These are phyloP conservation scores for Meyerozyma carpophila DNA, from an alignment of 1,139 yeast species.

Conservation along the genomic window DNA sequence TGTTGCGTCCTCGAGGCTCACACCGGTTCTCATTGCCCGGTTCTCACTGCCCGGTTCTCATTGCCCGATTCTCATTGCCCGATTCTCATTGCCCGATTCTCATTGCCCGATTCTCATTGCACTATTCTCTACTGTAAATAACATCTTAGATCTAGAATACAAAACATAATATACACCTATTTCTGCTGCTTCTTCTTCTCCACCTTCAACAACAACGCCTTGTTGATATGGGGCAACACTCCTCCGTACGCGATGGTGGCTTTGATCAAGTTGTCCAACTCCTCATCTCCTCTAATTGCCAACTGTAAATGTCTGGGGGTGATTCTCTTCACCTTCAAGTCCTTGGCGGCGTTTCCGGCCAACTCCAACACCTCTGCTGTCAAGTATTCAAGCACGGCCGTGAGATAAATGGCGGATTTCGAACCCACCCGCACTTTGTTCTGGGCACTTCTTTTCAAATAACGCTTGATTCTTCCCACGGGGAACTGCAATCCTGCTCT, in stretches of 20 bases:
- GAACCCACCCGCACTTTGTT: conserved; percentile 95
- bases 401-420: conserved; percentile 92
- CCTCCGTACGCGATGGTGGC: conserved; percentile 99
- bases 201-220: conserved; percentile 87
- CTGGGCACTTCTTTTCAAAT: conserved; percentile 85
- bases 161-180: conserved; percentile 11
- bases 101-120: too few relatives aligned
- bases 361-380: conserved; percentile 98
- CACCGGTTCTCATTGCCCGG: too few relatives aligned
- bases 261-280: conserved; percentile 88
- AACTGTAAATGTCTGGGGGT: conserved; percentile 98
- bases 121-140: background rate
- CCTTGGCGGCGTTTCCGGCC: conserved; percentile 99
- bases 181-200: conserved; percentile 68
- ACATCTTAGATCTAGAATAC: conserved; percentile 6
- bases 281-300: conserved; percentile 99
- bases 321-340: conserved; percentile 95
- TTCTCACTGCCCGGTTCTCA: too few relatives aligned
- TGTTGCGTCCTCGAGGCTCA: too few relatives aligned
- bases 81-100: too few relatives aligned
- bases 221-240: conserved; percentile 96
- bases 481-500: conserved; percentile 98
- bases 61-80: too few relatives aligned
- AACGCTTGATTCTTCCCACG: conserved; percentile 97
- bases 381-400: conserved; percentile 94